A percentile compares a stretch with the other conserved stretches of the same genome.
Conservation (phyloP, 2,329 filamentous ascomycete genomes). For the Pseudophaeomoniella oleicola region DNA sequence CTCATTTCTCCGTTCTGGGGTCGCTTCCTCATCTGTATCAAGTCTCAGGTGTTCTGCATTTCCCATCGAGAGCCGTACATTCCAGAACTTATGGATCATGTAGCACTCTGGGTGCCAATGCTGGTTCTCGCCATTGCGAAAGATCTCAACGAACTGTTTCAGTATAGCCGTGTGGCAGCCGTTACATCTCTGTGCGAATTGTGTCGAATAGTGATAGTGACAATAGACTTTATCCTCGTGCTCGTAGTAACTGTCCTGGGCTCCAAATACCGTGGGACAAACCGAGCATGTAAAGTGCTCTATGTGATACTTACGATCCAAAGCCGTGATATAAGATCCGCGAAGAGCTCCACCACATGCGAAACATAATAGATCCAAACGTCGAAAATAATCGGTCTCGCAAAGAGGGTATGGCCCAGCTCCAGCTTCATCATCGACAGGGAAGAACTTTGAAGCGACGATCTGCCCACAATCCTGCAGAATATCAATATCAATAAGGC, state of each 20-base stretch:
- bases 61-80: conserved; percentile 64
- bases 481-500: conserved; percentile 10
- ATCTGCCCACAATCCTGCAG: conserved; percentile 86
- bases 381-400: conserved; percentile 93
- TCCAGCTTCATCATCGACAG: conserved; percentile 79
- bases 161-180: conserved; percentile 94
- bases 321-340: conserved; percentile 92
- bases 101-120: conserved; percentile 99
- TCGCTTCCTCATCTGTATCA: conserved; percentile 39
- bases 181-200: conserved; percentile 90
- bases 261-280: conserved; percentile 94
- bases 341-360: conserved; percentile 85
- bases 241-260: conserved; percentile 97
- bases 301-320: conserved; percentile 97
- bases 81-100: conserved; percentile 99
- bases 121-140: conserved; percentile 92
- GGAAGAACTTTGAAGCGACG: conserved; percentile 97
- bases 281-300: conserved; percentile 98
- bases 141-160: conserved; percentile 98
- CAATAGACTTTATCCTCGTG: conserved; percentile 94
- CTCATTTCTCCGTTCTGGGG: conserved; percentile 53
- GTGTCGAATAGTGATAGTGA: conserved; percentile 96
- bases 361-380: conserved; percentile 79
- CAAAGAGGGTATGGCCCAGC: conserved; percentile 80
- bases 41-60: conserved; percentile 34